phyloP scores from a whole-genome alignment of 805 yeast genomes.

The Pichia eremophila region DNA sequence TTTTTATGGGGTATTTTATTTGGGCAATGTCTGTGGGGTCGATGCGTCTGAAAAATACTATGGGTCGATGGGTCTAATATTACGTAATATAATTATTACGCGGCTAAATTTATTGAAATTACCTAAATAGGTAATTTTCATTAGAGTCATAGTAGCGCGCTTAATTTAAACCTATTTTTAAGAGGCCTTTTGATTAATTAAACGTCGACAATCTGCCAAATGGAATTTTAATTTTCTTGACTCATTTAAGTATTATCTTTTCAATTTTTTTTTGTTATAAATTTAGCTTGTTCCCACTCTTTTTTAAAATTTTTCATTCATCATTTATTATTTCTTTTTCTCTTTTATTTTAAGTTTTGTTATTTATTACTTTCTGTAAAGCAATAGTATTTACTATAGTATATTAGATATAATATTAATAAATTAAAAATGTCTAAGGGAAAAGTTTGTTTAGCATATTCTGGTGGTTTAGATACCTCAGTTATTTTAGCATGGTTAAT shows the following conservation, averaged over 20 bases:
- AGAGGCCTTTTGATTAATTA: background rate
- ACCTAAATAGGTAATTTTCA: constrained; percentile 1
- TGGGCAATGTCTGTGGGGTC: no score
- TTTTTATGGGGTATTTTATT: no score
- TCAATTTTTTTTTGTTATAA: constrained; percentile 1
- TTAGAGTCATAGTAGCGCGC: constrained; percentile 1
- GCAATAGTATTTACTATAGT: no score
- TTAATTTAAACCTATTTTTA: background rate
- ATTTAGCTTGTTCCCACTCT: background rate
- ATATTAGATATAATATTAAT: no score
- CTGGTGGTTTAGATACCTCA: constrained; percentile 98
- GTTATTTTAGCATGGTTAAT: constrained; percentile 96
- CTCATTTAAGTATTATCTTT: background rate
- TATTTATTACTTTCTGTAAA: no score
- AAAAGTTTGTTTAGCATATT: constrained; percentile 97
- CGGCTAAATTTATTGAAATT: background rate
- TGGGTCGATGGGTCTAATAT: no score
- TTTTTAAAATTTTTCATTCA: background rate
- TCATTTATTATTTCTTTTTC: no score
- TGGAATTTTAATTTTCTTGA: no score
- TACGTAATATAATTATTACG: background rate
- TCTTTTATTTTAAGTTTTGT: no score
- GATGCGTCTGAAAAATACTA: no score
- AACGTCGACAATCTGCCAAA: background rate
- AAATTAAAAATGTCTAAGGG: constrained; percentile 98